Base-by-base conservation (phyloP, 805 yeast species). In the Ogataea degrootiae region DNA sequence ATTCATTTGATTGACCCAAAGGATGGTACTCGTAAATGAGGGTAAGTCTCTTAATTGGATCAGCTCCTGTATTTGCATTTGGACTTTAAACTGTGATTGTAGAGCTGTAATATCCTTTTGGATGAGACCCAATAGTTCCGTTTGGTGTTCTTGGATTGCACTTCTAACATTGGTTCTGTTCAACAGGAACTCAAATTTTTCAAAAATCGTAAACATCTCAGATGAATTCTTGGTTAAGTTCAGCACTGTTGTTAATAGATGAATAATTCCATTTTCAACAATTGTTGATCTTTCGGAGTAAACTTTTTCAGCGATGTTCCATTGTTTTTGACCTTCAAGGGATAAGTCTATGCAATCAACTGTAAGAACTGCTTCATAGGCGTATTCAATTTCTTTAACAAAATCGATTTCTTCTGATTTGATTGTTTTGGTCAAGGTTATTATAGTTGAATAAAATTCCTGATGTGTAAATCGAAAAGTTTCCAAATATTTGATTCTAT, bases 61-160 rank as follows among this genome's bases (percentile, higher is more conserved):
- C 44, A 71, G 53, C n/a, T 57, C 57, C 43, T 56, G 58, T 0
- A 75, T 61, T 5, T 66, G 61, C 0, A 62, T 55, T 44, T 70
- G 77, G 15, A 29, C 9, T n/a, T 45, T 36, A 43, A 59, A 55
- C 34, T 69, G 72, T 1, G 56, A 54, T 48, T 77, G 80, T 5
- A 83, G 63, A 8, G 58, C 57, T 0, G 54, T 41, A 3, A 83
- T 62, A 42, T 81, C 86, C 1, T 52, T 42, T 49, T 77, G 78
- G 6, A 82, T 75, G 29, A 74, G 70, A 4, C 62, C 64, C 3
- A 83, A 60, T 7, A 85, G 60, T 36, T 70, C 71, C 1, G 74
- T 64, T 54, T 82, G 88, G 52, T 79, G 80, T 47, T 79, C 84
- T 46, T 76, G 80, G 36, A 83, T 66, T 0, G 85, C 80, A n/a